These are phyloP conservation scores for Oidium heveae DNA, from an alignment of 2,329 filamentous ascomycete species.

Conservation along the genomic window DNA sequence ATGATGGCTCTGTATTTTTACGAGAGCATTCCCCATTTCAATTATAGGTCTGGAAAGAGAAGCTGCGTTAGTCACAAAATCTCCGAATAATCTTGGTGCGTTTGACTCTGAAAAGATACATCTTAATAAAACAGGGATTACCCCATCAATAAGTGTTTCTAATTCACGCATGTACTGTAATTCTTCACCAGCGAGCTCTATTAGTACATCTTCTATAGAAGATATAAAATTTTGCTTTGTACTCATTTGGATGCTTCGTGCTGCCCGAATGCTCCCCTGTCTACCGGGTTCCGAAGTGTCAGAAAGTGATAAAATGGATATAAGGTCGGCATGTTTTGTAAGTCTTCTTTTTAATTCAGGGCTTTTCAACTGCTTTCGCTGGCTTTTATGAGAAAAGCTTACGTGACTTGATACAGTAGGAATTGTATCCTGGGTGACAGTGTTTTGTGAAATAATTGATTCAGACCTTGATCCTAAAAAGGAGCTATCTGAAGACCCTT, in stretches of 20 bases:
- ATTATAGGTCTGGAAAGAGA: constrained; percentile 63
- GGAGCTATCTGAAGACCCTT: constrained; percentile 7
- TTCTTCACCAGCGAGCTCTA: constrained; percentile 64
- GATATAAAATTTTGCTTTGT: constrained; percentile 40
- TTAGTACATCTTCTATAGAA: constrained; percentile 50
- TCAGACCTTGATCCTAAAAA: constrained; percentile 2
- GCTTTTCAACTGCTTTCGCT: constrained; percentile 5
- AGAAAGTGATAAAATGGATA: constrained; percentile 68
- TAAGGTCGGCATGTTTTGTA: constrained; percentile 79
- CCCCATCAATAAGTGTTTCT: constrained; percentile 78
- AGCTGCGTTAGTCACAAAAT: constrained; percentile 22
- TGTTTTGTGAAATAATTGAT: constrained; percentile 14
- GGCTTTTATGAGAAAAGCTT: constrained; percentile 10
- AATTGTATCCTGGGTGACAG: constrained; percentile 18
- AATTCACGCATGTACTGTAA: constrained; percentile 72
- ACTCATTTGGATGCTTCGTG: constrained; percentile 52
- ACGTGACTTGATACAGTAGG: constrained; percentile 6
- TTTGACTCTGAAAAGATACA: constrained; percentile 55
- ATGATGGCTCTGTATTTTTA: constrained; percentile 60
- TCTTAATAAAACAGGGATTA: constrained; percentile 74
- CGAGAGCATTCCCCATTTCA: constrained; percentile 75
- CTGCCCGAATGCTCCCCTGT: constrained; percentile 45
- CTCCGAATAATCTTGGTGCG: constrained; percentile 41
- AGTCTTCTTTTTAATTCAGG: constrained; percentile 32
- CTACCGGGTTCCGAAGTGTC: constrained; percentile 29